Percentiles rank a stretch among this genome's conserved stretches.
These are phyloP conservation scores for Coniochaeta sp. DNA, from an alignment of 2,329 filamentous ascomycete species.

Conservation along the genomic window DNA sequence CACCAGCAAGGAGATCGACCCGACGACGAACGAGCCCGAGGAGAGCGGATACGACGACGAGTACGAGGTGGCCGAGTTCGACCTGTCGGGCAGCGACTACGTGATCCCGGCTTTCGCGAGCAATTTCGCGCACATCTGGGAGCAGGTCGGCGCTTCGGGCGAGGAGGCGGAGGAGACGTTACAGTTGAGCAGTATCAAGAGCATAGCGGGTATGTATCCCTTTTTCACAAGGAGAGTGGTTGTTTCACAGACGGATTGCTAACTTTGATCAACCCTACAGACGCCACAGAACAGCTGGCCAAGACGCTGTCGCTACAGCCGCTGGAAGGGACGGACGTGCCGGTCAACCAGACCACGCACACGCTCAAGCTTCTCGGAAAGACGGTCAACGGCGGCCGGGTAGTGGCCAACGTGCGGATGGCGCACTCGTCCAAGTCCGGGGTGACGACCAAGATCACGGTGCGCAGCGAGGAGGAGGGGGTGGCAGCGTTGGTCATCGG, in stretches of 20 bases:
- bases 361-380: constrained; percentile 94
- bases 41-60: constrained; percentile 93
- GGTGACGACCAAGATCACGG: constrained; percentile 91
- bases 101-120: constrained; percentile 88
- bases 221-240: too few species aligned
- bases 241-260: not conserved
- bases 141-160: constrained; percentile 80
- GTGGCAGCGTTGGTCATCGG: constrained; percentile 78
- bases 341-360: constrained; percentile 81
- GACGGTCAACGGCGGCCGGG: constrained; percentile 82
- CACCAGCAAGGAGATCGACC: constrained; percentile 96
- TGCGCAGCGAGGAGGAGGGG: constrained; percentile 86
- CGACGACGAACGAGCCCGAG: constrained; percentile 85
- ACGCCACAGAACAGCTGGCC: constrained; percentile 86
- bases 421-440: constrained; percentile 87
- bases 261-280: constrained; percentile 32
- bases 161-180: constrained; percentile 89
- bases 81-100: constrained; percentile 87
- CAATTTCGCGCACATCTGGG: constrained; percentile 94
- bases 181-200: constrained; percentile 81
- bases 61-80: constrained; percentile 92
- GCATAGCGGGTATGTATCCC: constrained; percentile 69
- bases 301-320: constrained; percentile 85
- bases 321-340: constrained; percentile 87
- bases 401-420: constrained; percentile 85